These are phyloP conservation scores for Pulveroboletus sp. DNA, from an alignment of 768 basidiomycete genomes.

Conservation along the genomic window DNA sequence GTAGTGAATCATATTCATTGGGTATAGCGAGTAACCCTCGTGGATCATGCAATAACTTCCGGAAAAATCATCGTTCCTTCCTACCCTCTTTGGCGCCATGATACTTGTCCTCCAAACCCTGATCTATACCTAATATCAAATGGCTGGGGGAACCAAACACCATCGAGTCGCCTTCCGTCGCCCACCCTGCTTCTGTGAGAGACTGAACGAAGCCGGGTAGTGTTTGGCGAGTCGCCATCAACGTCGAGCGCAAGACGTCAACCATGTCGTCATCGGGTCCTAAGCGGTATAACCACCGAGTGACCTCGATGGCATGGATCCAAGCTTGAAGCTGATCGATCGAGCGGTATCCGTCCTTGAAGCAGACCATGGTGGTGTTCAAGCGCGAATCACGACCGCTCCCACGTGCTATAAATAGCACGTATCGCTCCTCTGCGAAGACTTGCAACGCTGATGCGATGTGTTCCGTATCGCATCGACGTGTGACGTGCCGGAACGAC, in stretches of 20 bases:
- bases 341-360: conserved; percentile 47
- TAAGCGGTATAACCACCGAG: conserved; percentile 3
- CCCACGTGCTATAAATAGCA: conserved; percentile 44
- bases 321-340: conserved; percentile 56
- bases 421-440: conserved; percentile 45
- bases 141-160: conserved; percentile 27
- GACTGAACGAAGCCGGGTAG: conserved; percentile 20
- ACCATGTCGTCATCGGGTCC: not conserved
- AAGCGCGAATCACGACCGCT: not conserved
- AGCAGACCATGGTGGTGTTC: conserved; percentile 38
- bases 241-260: conserved; percentile 10
- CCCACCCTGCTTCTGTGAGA: conserved; percentile 35
- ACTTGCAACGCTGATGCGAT: conserved; percentile 33
- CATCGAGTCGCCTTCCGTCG: conserved; percentile 30
- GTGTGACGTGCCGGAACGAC: conserved; percentile 32
- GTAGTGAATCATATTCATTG: not conserved
- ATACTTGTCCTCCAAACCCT: not conserved
- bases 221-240: conserved; percentile 8
- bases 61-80: conserved; percentile 17
- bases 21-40: not conserved
- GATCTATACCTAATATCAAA: conserved; percentile 19
- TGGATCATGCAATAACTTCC: not conserved
- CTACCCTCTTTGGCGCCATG: conserved; percentile 8
- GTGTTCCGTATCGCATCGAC: conserved; percentile 10
- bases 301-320: conserved; percentile 30